phyloP scores from a whole-genome alignment of 768 basidiomycete genomes.

The Xanthoconium stramineum region DNA sequence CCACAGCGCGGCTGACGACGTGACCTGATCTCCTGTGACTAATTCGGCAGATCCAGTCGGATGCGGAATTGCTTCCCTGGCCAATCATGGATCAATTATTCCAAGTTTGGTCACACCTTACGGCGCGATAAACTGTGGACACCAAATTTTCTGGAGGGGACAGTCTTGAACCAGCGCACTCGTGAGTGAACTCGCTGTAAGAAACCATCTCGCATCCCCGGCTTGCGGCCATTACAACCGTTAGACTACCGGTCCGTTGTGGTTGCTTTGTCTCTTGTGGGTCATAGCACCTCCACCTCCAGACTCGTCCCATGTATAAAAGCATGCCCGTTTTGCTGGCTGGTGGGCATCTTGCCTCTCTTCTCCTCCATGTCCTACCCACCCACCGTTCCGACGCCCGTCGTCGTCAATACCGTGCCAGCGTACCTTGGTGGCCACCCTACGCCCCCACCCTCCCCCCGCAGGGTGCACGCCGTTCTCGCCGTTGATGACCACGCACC shows the following conservation, averaged over 20 bases:
- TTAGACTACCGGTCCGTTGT: slow-evolving; percentile 46
- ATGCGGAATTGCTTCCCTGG: slow-evolving; percentile 95
- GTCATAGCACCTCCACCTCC: too few relatives aligned
- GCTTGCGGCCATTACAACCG: slow-evolving; percentile 80
- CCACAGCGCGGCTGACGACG: slow-evolving; percentile 81
- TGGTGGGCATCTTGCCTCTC: not conserved
- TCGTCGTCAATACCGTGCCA: not conserved
- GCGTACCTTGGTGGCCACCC: not conserved
- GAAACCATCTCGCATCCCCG: slow-evolving; percentile 74
- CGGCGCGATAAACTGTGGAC: slow-evolving; percentile 60
- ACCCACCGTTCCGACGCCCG: slow-evolving; percentile 3
- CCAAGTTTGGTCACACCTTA: slow-evolving; percentile 67
- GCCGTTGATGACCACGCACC: slow-evolving; percentile 4
- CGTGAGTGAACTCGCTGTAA: slow-evolving; percentile 55
- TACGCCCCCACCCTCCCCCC: slow-evolving; percentile 10
- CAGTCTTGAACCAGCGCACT: slow-evolving; percentile 93
- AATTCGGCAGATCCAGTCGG: slow-evolving; percentile 84
- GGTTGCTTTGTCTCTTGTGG: not conserved
- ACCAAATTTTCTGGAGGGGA: slow-evolving; percentile 96
- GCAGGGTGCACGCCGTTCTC: not conserved
- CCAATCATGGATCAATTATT: slow-evolving; percentile 82
- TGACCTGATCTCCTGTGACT: slow-evolving; percentile 89
- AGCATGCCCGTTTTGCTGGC: not conserved
- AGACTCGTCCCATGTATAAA: too few relatives aligned
- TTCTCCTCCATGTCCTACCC: slow-evolving; percentile 1